Percentiles rank a stretch among this genome's conserved stretches.
Evolutionary conservation across 139 green algal species (phyloP).

Genomic region (Micractinium conductrix): DNA sequence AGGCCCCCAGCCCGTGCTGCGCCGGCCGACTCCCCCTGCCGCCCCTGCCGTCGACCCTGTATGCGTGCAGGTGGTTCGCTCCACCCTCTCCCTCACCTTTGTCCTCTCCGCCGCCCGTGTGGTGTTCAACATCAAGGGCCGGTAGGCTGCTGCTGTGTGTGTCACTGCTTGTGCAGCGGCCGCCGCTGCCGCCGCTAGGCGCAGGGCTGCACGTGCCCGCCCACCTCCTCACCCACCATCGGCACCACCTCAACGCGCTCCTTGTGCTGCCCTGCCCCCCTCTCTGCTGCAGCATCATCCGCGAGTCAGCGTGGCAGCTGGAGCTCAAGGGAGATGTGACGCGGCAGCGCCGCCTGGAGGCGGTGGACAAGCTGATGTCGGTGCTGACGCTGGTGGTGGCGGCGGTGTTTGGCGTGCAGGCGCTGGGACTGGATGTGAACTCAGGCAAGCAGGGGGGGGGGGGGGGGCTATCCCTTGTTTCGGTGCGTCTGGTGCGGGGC

Average conservation of each 20-base stretch:
- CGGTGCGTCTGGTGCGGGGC: no score
- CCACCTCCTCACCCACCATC: no score
- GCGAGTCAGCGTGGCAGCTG: conserved; percentile 62
- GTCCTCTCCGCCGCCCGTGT: conserved; percentile 80
- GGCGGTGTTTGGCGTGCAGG: conserved; percentile 68
- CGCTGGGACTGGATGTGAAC: conserved; percentile 77
- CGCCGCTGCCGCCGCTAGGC: not conserved
- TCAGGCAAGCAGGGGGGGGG: not conserved
- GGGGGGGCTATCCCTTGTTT: not conserved
- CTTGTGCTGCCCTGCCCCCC: not conserved
- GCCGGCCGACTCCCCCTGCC: no score
- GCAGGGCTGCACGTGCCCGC: no score
- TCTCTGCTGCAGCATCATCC: conserved; percentile 13
- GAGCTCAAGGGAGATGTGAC: conserved; percentile 87
- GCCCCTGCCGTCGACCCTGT: conserved; percentile 18
- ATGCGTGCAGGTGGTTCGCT: conserved; percentile 67
- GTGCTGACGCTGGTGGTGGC: conserved; percentile 70
- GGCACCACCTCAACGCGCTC: no score
- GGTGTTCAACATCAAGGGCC: conserved; percentile 89
- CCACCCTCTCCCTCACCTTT: conserved; percentile 85
- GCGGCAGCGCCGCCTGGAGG: conserved; percentile 74
- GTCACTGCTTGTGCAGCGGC: not conserved
- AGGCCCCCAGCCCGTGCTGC: no score
- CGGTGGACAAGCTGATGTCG: conserved; percentile 75
- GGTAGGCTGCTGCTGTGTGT: conserved; percentile 37